Base-by-base conservation (phyloP, 768 basidiomycete genomes). In the Cystoderma amianthinum region DNA sequence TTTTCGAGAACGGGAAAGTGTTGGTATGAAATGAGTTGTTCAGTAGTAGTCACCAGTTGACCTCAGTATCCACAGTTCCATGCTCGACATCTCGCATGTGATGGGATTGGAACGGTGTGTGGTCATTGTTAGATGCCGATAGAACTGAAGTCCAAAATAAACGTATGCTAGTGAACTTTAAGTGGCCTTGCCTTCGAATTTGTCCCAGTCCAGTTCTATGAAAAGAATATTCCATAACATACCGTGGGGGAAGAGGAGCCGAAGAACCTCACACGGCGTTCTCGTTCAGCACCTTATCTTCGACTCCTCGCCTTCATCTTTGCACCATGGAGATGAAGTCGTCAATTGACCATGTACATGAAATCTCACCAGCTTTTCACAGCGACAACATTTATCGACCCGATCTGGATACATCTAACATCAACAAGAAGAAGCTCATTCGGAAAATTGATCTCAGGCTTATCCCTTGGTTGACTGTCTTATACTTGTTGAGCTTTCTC, bases 401-500 rank as follows among this genome's bases (percentile, higher is more conserved):
- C 10, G 70, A 74, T 11, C 58, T 77, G n/a, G 74, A 78, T 49
- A 70, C 66, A 2, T 72, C 73, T 25, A 49, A 54, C 10, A 51
- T 85, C 35, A 65, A 84, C 49, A 80, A 80, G 54, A 65, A 60
- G 36, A 71, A 62, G 40, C 64, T 85, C 18, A 57, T 74, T 28
- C 62, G 81, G 34, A 81, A 71, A 56, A 74, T 85, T 37, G 84
- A 86, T 54, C 42, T 77, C 49, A 72, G 69, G 50, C 67, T 90
- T 42, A 69, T 90, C 22, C 89, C 89, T 23, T 89, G 84, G 81
- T 61, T 91, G 18, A 69, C 80, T 6, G 51, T 87, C 5, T 64
- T 91, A 17, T 88, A 89, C 56, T 65, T 88, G 19, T 65, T 90
- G 48, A 85, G 77, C 57, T 90, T 84, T 55, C 64, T 89, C 39